Evolutionary conservation across 495 filamentous ascomycete species (phyloP).

Genomic region (Cercophora newfieldiana): DNA sequence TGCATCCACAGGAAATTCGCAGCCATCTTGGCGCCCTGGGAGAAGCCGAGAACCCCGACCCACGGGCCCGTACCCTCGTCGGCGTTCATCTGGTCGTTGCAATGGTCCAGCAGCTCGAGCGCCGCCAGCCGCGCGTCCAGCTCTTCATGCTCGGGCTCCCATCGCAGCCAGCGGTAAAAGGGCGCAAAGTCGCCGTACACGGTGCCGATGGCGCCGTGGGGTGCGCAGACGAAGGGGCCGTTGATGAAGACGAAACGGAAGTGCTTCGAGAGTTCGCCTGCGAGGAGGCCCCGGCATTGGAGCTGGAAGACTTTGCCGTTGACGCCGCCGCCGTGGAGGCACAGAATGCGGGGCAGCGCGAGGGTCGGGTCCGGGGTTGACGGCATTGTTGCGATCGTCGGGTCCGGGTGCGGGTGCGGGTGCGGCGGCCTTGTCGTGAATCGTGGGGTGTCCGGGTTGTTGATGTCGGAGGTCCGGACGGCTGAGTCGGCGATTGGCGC

Average conservation of each 20-base stretch:
- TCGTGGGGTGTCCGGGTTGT: no score
- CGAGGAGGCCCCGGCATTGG: constrained; percentile 55
- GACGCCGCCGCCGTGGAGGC: constrained; percentile 66
- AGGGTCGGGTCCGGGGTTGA: constrained; percentile 24
- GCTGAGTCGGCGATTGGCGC: no score
- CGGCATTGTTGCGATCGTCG: no score
- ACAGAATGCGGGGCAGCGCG: constrained; percentile 62
- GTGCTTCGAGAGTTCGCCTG: constrained; percentile 39
- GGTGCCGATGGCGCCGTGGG: constrained; percentile 52
- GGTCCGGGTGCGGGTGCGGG: no score
- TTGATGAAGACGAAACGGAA: constrained; percentile 64
- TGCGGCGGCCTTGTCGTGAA: no score
- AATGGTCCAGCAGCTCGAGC: constrained; percentile 32
- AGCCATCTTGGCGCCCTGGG: constrained; percentile 62
- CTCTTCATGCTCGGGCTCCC: constrained; percentile 47
- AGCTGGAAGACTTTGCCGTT: constrained; percentile 59
- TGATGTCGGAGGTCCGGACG: no score
- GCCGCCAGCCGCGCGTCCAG: constrained; percentile 37
- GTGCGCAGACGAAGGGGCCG: constrained; percentile 52
- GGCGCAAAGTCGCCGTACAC: constrained; percentile 58
- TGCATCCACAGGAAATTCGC: constrained; percentile 47
- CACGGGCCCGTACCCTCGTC: constrained; percentile 53
- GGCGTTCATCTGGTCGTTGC: constrained; percentile 36
- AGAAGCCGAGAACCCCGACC: constrained; percentile 57
- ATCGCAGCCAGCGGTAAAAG: constrained; percentile 60